Percentiles rank a stretch among this genome's conserved stretches.
phyloP scores from a whole-genome alignment of 371 early-diverging fungal species.

The Mucor circinelloides region DNA sequence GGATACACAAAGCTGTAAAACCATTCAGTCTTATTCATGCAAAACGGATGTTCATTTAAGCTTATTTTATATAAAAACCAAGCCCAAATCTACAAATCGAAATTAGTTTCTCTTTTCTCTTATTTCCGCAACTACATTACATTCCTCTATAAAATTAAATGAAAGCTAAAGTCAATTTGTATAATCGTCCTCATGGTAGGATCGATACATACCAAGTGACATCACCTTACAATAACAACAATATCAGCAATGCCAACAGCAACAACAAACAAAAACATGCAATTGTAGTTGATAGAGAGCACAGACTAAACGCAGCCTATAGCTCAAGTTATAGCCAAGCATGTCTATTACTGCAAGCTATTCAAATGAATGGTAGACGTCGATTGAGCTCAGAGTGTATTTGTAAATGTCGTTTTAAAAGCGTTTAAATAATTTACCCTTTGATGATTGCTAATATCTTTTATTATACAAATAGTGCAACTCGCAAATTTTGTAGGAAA shows the following conservation, averaged over 20 bases:
- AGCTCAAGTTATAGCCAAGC: conserved; percentile 25
- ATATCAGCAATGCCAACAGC: neutral
- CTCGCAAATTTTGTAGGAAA: conserved; percentile 27
- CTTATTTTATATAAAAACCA: neutral
- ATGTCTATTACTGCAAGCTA: conserved; percentile 30
- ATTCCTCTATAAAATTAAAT: neutral
- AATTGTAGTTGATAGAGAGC: conserved; percentile 9
- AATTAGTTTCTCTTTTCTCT: neutral
- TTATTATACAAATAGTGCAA: conserved; percentile 7
- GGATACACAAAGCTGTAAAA: neutral
- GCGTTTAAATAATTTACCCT: conserved; percentile 2
- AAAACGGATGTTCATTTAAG: conserved; percentile 24
- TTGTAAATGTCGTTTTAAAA: conserved; percentile 8
- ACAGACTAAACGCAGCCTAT: conserved; percentile 14
- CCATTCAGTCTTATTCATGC: conserved; percentile 9
- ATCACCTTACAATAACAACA: neutral
- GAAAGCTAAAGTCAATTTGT: conserved; percentile 18
- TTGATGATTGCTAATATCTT: neutral
- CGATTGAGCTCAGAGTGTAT: conserved; percentile 23
- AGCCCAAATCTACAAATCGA: neutral
- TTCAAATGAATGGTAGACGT: conserved; percentile 32
- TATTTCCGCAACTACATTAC: neutral
- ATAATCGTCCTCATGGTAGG: conserved; percentile 7
- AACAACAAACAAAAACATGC: neutral
- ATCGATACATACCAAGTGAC: conserved; percentile 3